Percentiles rank a stretch among this genome's conserved stretches.
phyloP scores from a whole-genome alignment of 2,329 filamentous ascomycete genomes.

The Bipolaris sorokiniana region DNA sequence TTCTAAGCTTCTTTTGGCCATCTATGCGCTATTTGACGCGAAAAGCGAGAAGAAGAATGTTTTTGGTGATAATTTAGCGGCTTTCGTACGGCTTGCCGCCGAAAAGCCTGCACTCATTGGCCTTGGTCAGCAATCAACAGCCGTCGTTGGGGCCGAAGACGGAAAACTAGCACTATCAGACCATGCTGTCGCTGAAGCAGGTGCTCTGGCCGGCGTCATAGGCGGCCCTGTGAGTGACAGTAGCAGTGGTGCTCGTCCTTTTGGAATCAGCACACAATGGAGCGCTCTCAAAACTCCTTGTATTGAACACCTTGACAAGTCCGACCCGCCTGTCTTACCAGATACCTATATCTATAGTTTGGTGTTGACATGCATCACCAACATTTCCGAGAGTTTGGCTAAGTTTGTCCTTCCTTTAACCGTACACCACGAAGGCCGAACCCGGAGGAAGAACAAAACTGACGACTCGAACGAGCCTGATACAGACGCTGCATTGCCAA shows the following conservation, averaged over 20 bases:
- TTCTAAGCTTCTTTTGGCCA: slow-evolving; percentile 74
- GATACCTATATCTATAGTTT: slow-evolving; percentile 95
- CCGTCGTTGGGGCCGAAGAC: slow-evolving; percentile 69
- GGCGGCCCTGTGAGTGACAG: slow-evolving; percentile 66
- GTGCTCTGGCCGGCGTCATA: slow-evolving; percentile 86
- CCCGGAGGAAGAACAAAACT: slow-evolving; percentile 51
- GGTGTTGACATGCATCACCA: slow-evolving; percentile 85
- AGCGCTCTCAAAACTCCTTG: slow-evolving; percentile 85
- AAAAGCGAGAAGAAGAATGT: slow-evolving; percentile 74
- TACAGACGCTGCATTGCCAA: slow-evolving; percentile 33
- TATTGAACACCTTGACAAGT: slow-evolving; percentile 93
- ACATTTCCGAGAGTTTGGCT: slow-evolving; percentile 87
- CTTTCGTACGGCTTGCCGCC: slow-evolving; percentile 89
- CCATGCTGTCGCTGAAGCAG: slow-evolving; percentile 87
- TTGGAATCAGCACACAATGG: slow-evolving; percentile 90
- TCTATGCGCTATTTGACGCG: slow-evolving; percentile 81
- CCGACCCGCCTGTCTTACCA: slow-evolving; percentile 79
- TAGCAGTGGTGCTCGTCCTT: slow-evolving; percentile 66
- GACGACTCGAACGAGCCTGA: slow-evolving; percentile 36
- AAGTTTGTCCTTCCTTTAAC: slow-evolving; percentile 93
- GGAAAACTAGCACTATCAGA: slow-evolving; percentile 69
- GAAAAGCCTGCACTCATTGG: slow-evolving; percentile 91
- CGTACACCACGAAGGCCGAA: slow-evolving; percentile 71
- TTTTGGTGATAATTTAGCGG: slow-evolving; percentile 80
- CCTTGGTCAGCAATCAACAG: slow-evolving; percentile 84